Base-by-base conservation (phyloP, 2,329 filamentous ascomycete species). In the Pyricularia sp. region DNA sequence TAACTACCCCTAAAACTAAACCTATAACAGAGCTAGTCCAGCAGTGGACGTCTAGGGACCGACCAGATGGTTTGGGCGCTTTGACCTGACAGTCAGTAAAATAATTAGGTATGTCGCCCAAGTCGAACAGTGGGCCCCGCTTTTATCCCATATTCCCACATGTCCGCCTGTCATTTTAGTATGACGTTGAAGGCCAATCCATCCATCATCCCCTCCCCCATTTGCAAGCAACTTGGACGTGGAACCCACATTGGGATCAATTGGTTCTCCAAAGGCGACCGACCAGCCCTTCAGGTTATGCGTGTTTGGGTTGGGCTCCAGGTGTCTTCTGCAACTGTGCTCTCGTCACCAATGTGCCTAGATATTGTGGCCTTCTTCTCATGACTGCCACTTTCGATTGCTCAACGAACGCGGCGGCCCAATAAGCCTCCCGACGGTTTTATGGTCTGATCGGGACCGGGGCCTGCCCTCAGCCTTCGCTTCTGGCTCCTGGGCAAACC, bases 161-260 rank as follows among this genome's bases (percentile, higher is more conserved):
- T 30, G 59, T 17, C 59, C 59, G 59, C 59, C 25, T 36, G 59
- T 63, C 59, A 20, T 28, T 63, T 59, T 61, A 9, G 59, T 30
- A 63, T 63, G 59, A 63, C 59, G 59, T 63, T 26, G 59, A 14
- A 63, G 42, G 59, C 26, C 25, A 36, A 17, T 36, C 25, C 14
- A 28, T 28, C 59, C 25, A 28, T 63, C 59, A n/a, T n/a, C 59
- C 25, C 28, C 20, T 25, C 59, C 58, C 59, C 59, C 59, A 63
- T 63, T 30, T 63, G 59, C 59, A 63, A 20, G 20, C 42, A 55
- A 28, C 26, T 66, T 25, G 31, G 10, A 42, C 33, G n/a, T n/a
- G 14, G 50, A 63, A 68, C 67, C 36, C 65, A 66, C 50, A 28
- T n/a, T n/a, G 42, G 42, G 42, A 55, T 55, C 42, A 55, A 55